These are phyloP conservation scores for Diaporthe batatas DNA, from an alignment of 2,329 filamentous ascomycete genomes.

Conservation along the genomic window DNA sequence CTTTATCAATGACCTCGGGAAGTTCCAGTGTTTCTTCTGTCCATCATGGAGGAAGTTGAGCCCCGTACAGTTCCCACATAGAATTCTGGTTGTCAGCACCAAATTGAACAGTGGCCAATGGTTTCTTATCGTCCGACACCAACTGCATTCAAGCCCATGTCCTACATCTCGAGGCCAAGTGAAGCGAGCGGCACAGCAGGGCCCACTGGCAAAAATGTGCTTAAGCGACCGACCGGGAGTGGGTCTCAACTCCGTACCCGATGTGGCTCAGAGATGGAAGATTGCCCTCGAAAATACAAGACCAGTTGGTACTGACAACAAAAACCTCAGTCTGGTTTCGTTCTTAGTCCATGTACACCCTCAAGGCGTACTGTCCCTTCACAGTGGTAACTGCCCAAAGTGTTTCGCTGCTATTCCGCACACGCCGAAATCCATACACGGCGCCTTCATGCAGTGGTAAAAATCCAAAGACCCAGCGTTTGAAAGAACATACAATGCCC, in stretches of 20 bases:
- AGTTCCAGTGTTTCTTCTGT: neutral
- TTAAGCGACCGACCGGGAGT: neutral
- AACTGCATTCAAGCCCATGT: constrained; percentile 6
- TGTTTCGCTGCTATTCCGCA: no score
- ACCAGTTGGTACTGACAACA: neutral
- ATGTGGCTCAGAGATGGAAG: neutral
- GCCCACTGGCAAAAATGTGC: neutral
- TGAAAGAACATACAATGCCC: no score
- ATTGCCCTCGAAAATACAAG: neutral
- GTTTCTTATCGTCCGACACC: neutral
- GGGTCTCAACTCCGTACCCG: neutral
- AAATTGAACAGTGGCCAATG: neutral
- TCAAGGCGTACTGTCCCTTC: no score
- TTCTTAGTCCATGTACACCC: no score
- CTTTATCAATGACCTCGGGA: neutral
- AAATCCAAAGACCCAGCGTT: no score
- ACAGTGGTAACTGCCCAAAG: no score
- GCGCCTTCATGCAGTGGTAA: no score
- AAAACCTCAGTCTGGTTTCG: no score
- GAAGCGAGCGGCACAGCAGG: constrained; percentile 11
- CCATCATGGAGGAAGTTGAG: neutral
- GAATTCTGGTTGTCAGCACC: neutral
- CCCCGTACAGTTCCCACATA: neutral
- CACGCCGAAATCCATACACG: no score
- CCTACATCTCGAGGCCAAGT: neutral